Evolutionary conservation across 345 rosid species (phyloP).

Genomic region (Citrus maxima): DNA sequence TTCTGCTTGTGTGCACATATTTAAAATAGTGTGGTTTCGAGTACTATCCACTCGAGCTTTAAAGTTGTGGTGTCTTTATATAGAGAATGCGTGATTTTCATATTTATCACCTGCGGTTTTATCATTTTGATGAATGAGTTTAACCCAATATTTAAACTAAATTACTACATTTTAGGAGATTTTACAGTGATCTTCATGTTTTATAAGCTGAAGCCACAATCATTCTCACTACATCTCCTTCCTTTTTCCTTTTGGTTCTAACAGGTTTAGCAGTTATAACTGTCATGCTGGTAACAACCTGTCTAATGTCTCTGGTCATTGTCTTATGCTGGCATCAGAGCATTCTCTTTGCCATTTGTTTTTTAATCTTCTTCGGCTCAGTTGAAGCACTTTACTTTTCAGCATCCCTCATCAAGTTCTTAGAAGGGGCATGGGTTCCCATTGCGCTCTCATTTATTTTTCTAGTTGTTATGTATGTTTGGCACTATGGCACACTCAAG

Average conservation of each 20-base stretch:
- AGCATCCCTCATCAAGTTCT: slow-evolving; percentile 94
- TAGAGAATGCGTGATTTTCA: neutral
- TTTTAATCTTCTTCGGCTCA: slow-evolving; percentile 76
- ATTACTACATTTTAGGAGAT: neutral
- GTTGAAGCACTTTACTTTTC: slow-evolving; percentile 93
- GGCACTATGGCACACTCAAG: slow-evolving; percentile 94
- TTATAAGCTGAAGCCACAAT: neutral
- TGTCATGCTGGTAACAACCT: slow-evolving; percentile 94
- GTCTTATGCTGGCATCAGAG: slow-evolving; percentile 90
- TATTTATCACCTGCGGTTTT: neutral
- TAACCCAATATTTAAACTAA: neutral
- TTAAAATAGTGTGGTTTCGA: neutral
- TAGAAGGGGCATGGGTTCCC: slow-evolving; percentile 98
- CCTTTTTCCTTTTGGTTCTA: slow-evolving; percentile 1
- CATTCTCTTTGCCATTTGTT: slow-evolving; percentile 56
- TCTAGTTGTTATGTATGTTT: slow-evolving; percentile 67
- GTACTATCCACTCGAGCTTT: neutral
- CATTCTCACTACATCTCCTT: neutral
- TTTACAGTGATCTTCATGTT: neutral
- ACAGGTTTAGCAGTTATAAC: slow-evolving; percentile 98
- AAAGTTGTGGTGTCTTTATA: neutral
- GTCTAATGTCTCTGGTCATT: slow-evolving; percentile 87
- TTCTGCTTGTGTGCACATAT: neutral
- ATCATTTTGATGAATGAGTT: neutral
- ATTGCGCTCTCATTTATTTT: slow-evolving; percentile 71